phyloP scores from a whole-genome alignment of 345 rosid species.

The Salix udensis region DNA sequence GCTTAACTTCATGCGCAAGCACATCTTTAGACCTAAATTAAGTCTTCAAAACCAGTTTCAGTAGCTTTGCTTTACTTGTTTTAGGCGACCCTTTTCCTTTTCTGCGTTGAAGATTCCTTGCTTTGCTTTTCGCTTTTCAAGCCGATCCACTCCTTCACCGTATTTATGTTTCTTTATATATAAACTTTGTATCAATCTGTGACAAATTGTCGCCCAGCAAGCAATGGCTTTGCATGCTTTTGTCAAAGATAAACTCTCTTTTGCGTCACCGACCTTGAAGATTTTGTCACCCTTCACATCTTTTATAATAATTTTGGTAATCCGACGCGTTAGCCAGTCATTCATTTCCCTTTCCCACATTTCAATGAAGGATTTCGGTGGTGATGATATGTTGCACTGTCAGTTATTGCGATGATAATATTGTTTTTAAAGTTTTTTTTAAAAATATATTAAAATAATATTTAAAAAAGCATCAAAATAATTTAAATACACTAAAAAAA shows the following conservation, averaged over 20 bases:
- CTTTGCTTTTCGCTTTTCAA: constrained; percentile 28
- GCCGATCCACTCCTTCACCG: constrained; percentile 9
- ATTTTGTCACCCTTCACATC: constrained; percentile 2
- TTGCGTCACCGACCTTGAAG: constrained; percentile 29
- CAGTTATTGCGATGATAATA: no score
- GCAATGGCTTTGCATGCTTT: constrained; percentile 15
- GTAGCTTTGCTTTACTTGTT: constrained; percentile 13
- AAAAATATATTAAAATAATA: no score
- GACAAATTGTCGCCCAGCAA: not conserved
- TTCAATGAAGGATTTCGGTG: not conserved
- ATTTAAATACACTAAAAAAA: no score
- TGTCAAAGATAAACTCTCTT: constrained; percentile 26
- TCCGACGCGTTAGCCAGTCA: constrained; percentile 5
- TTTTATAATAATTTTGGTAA: not conserved
- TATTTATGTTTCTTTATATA: not conserved
- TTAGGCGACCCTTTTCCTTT: constrained; percentile 13
- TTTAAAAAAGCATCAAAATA: no score
- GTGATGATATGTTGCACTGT: not conserved
- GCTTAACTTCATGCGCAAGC: constrained; percentile 40
- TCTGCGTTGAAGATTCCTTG: constrained; percentile 30
- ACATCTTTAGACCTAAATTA: constrained; percentile 10
- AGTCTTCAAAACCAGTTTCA: not conserved
- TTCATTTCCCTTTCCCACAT: not conserved
- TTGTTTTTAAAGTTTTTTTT: no score
- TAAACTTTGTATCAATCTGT: not conserved